phyloP scores from a whole-genome alignment of 2,329 filamentous ascomycete species.

The Pseudofabraea citricarpa region DNA sequence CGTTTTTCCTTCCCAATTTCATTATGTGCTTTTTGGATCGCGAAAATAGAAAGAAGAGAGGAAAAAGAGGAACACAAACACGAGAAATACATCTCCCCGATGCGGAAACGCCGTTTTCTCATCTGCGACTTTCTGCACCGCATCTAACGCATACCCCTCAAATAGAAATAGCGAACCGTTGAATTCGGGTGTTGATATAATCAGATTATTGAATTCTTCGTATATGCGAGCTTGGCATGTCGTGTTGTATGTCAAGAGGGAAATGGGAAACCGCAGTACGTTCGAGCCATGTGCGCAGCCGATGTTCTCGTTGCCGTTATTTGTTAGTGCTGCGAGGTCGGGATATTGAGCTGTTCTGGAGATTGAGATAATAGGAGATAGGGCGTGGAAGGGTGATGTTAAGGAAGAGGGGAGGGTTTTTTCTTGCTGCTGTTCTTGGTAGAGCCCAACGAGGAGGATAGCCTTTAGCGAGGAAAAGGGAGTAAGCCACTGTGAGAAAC shows the following conservation, averaged over 20 bases:
- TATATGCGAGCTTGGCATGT: too few relatives aligned
- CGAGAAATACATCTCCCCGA: slow-evolving; percentile 31
- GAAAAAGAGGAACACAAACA: slow-evolving; percentile 1
- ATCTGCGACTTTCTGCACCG: slow-evolving; percentile 31
- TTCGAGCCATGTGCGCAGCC: background rate
- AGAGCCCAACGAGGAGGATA: too few relatives aligned
- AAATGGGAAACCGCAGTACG: slow-evolving; percentile 3
- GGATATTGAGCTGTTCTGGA: background rate
- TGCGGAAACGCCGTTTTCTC: slow-evolving; percentile 38
- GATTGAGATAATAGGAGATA: too few relatives aligned
- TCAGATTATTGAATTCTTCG: too few relatives aligned
- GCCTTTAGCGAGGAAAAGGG: too few relatives aligned
- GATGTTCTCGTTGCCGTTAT: background rate
- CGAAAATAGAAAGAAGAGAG: too few relatives aligned
- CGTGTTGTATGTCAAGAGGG: slow-evolving; percentile 2
- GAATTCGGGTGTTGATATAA: too few relatives aligned
- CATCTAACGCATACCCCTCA: slow-evolving; percentile 46
- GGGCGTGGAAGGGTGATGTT: too few relatives aligned
- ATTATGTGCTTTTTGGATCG: background rate
- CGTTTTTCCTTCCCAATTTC: too few relatives aligned
- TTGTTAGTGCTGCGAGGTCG: background rate
- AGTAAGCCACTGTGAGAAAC: too few relatives aligned
- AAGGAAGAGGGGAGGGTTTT: too few relatives aligned
- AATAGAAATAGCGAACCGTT: slow-evolving; percentile 36
- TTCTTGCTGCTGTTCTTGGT: too few relatives aligned